phyloP scores from a whole-genome alignment of 352 stramenopile species.

The Pythium sukuiense region DNA sequence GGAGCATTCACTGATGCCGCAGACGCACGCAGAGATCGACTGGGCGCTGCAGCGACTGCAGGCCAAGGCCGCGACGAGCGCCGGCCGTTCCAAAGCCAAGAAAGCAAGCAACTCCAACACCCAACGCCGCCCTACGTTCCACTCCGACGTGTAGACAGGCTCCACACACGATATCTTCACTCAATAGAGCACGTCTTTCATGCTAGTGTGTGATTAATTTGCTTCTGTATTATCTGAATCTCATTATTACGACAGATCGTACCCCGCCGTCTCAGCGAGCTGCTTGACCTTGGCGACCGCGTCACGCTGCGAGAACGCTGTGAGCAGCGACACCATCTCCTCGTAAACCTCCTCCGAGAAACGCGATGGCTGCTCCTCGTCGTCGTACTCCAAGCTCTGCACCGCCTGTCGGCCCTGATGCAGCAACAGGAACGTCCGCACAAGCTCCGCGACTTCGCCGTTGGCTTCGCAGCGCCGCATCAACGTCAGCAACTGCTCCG shows the following conservation, averaged over 20 bases:
- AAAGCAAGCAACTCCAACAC: not conserved
- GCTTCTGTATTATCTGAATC: not conserved
- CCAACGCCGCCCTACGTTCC: conserved; percentile 1
- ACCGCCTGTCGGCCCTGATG: conserved; percentile 41
- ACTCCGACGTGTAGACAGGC: conserved; percentile 10
- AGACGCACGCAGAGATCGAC: conserved; percentile 15
- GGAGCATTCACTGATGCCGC: conserved; percentile 28
- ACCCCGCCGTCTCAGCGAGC: conserved; percentile 32
- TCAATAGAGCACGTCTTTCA: conserved; percentile 10
- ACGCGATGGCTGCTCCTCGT: conserved; percentile 17
- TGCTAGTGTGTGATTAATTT: not conserved
- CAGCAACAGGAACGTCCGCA: conserved; percentile 64
- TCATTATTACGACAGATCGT: conserved; percentile 15
- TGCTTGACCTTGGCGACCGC: conserved; percentile 41
- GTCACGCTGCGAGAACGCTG: conserved; percentile 47
- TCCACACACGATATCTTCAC: not conserved
- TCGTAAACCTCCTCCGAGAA: conserved; percentile 64
- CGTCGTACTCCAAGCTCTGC: conserved; percentile 5
- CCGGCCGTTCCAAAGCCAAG: not conserved
- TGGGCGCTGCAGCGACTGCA: conserved; percentile 12
- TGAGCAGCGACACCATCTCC: conserved; percentile 47
- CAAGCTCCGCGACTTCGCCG: conserved; percentile 51
- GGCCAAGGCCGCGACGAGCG: conserved; percentile 6
- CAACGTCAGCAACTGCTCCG: conserved; percentile 49
- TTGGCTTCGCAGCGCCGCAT: conserved; percentile 46